Evolutionary conservation across 352 stramenopile species (phyloP).

Genomic region (Thalassiosira delicatula): DNA sequence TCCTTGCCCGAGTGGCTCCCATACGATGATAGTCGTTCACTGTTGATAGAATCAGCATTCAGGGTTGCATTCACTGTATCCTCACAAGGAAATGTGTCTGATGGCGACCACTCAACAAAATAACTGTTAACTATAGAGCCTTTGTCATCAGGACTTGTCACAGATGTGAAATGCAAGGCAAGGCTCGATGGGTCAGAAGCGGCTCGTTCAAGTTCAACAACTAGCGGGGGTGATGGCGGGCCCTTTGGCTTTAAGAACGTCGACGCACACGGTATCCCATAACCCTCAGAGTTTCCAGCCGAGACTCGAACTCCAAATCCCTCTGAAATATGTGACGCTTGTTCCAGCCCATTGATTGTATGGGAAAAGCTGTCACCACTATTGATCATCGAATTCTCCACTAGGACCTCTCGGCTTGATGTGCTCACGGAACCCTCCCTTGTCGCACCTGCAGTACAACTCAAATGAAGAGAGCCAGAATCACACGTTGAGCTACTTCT

Average conservation of each 20-base stretch:
- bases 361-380: constrained; percentile 57
- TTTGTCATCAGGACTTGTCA: constrained; percentile 81
- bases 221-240: constrained; percentile 84
- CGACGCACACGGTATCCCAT: constrained; percentile 63
- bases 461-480: constrained; percentile 37
- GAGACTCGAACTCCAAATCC: constrained; percentile 82
- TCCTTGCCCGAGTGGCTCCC: constrained; percentile 30
- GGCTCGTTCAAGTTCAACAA: constrained; percentile 86
- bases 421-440: constrained; percentile 69
- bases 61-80: constrained; percentile 56
- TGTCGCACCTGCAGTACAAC: constrained; percentile 87
- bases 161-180: constrained; percentile 88
- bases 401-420: constrained; percentile 34
- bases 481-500: constrained; percentile 36
- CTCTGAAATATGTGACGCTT: constrained; percentile 69
- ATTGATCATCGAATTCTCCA: constrained; percentile 46
- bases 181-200: constrained; percentile 79
- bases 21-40: constrained; percentile 56
- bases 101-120: constrained; percentile 87
- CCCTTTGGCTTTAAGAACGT: constrained; percentile 88
- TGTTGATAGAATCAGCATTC: constrained; percentile 42
- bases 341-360: constrained; percentile 65
- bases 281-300: constrained; percentile 74
- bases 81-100: constrained; percentile 70
- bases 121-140: constrained; percentile 87